These are phyloP conservation scores for Rhizophagus sp. DNA, from an alignment of 192 early-diverging fungal genomes.

Conservation along the genomic window DNA sequence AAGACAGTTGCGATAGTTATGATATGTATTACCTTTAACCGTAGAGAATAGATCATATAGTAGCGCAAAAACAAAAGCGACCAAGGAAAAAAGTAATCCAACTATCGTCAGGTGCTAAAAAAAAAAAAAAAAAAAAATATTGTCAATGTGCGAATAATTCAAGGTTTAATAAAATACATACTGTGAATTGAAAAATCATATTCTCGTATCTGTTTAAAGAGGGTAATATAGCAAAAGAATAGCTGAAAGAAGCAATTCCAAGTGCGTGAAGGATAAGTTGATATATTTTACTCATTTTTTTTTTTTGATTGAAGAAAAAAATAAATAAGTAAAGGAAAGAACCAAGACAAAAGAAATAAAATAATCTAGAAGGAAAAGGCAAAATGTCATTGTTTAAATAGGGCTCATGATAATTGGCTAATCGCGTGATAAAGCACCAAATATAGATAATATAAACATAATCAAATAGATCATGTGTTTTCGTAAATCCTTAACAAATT, in stretches of 20 bases:
- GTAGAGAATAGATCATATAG: not conserved
- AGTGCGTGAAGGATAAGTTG: not conserved
- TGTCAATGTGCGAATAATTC: not conserved
- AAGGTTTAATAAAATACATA: not conserved
- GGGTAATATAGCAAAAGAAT: slow-evolving; percentile 2
- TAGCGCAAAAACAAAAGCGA: slow-evolving; percentile 5
- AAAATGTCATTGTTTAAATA: too few species aligned
- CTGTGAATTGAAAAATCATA: not conserved
- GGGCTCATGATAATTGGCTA: too few species aligned
- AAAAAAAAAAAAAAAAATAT: not conserved
- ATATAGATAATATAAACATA: too few species aligned
- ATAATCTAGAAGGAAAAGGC: too few species aligned
- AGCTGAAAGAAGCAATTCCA: not conserved
- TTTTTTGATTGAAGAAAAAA: not conserved
- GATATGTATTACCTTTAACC: not conserved
- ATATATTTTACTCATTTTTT: not conserved
- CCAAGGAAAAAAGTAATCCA: slow-evolving; percentile 10
- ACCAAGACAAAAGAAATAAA: too few species aligned
- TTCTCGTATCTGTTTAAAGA: not conserved
- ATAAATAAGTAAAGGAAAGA: not conserved
- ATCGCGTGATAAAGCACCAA: too few species aligned
- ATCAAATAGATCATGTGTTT: too few species aligned
- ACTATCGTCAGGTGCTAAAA: slow-evolving; percentile 1
- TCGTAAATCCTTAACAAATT: too few species aligned
- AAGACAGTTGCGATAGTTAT: not conserved